A percentile compares a stretch with the other conserved stretches of the same genome.
Evolutionary conservation across 148 eudicot genomes (phyloP).

Genomic region (Rhododendron simsii): DNA sequence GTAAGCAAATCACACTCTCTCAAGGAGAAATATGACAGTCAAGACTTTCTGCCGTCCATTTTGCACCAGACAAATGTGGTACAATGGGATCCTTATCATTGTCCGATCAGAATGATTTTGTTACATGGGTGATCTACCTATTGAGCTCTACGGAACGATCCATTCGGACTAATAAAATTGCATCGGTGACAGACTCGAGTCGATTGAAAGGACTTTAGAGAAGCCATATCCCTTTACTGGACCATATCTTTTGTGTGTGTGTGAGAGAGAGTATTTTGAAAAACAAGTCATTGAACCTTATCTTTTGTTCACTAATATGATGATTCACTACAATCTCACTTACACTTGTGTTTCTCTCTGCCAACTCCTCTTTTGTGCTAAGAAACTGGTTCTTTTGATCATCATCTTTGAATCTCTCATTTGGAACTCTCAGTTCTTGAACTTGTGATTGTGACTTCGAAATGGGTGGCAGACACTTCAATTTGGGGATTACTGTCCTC

Average conservation of each 20-base stretch:
- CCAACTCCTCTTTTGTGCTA: constrained; percentile 22
- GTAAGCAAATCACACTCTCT: too few species aligned
- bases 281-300: not conserved
- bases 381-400: constrained; percentile 22
- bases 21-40: too few species aligned
- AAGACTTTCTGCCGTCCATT: too few species aligned
- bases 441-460: constrained; percentile 1
- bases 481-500: constrained; percentile 27
- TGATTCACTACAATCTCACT: not conserved
- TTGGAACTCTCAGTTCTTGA: constrained; percentile 13
- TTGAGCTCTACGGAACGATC: too few species aligned
- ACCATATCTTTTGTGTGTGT: not conserved
- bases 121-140: too few species aligned
- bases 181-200: not conserved
- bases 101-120: too few species aligned
- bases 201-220: not conserved
- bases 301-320: not conserved
- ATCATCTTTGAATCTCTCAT: constrained; percentile 10
- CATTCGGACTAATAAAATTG: too few species aligned
- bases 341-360: constrained; percentile 28
- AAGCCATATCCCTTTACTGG: not conserved
- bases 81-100: too few species aligned
- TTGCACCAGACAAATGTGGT: too few species aligned
- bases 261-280: not conserved
- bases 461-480: constrained; percentile 22